Evolutionary conservation across 352 stramenopile genomes (phyloP), one percentile per base, ranked within the genome.

Genomic region (Phytopythium aichiense): DNA sequence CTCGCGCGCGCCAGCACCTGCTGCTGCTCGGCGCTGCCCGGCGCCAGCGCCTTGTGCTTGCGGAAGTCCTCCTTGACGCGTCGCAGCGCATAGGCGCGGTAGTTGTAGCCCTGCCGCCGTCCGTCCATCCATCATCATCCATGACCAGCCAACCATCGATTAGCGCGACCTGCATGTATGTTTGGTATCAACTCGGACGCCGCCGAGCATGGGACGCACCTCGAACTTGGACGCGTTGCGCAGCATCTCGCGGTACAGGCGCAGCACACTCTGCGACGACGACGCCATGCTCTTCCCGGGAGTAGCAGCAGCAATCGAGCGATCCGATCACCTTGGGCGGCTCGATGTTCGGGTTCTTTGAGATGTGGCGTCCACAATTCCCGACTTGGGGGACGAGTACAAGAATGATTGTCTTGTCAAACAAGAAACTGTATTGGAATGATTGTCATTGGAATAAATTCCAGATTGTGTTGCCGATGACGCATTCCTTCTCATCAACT

Each of bases 1-100:
- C 64, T 65, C 30, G 68, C 83, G 31, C 73, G 62, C 25, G 48
- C 68, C 2, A 92, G 61, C 37, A 73, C 74, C 64, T 81, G 52
- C 62, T 88, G 40, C 62, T 87, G 80, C 55, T 89, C 83, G 2
- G 63, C 50, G 43, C 77, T 84, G 43, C 71, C 81, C 5, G 56
- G 28, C 33, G 71, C 30, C 4, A 92, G 68, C 15, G 59, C 49
- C 63, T 78, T 82, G 65, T 89, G 79, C 72, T 83, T 84, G 66
- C 67, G 83, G 62, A 92, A 92, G n/a, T 89, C 80, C 50, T 88
- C 77, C 60, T 82, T 83, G 56, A 92, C 68, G 62, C 83, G 83
- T 42, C 80, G 79, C 42, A 72, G 58, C 31, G 79, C 75, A 67
- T 92, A 92, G 58, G 70, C 72, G 55, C 83, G 79, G 73, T 80